Conservation (phyloP, 352 stramenopile genomes). For the Phytopythium mirpurense region DNA sequence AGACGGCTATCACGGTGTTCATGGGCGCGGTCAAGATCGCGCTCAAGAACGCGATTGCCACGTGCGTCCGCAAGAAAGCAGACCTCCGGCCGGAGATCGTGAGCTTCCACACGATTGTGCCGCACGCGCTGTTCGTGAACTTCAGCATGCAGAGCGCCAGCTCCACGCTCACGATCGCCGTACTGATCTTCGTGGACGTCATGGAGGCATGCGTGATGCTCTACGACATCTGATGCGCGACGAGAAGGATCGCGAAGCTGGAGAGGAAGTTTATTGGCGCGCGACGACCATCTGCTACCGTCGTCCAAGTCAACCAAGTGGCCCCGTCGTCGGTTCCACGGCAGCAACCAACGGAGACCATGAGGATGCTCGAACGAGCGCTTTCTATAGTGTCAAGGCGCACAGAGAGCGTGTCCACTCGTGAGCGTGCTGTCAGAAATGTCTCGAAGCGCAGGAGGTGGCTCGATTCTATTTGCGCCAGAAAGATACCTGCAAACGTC, state of each 20-base stretch:
- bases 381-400: neutral
- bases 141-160: constrained; percentile 23
- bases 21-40: neutral
- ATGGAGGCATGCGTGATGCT: constrained; percentile 12
- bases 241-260: neutral
- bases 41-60: neutral
- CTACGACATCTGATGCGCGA: constrained; percentile 6
- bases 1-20: neutral
- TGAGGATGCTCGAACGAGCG: neutral
- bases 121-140: constrained; percentile 16
- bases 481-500: no score
- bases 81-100: constrained; percentile 16
- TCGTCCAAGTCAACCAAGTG: no score
- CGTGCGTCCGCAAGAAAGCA: neutral
- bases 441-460: no score
- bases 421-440: no score
- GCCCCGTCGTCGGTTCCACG: neutral
- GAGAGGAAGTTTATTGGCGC: neutral
- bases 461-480: no score
- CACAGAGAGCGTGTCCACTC: neutral
- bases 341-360: neutral
- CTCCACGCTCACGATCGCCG: constrained; percentile 20
- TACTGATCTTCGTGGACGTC: constrained; percentile 18
- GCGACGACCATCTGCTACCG: neutral
- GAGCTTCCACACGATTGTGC: constrained; percentile 14